Evolutionary conservation across 2,329 filamentous ascomycete species (phyloP).

Genomic region (Talaromyces albobiverticillius): DNA sequence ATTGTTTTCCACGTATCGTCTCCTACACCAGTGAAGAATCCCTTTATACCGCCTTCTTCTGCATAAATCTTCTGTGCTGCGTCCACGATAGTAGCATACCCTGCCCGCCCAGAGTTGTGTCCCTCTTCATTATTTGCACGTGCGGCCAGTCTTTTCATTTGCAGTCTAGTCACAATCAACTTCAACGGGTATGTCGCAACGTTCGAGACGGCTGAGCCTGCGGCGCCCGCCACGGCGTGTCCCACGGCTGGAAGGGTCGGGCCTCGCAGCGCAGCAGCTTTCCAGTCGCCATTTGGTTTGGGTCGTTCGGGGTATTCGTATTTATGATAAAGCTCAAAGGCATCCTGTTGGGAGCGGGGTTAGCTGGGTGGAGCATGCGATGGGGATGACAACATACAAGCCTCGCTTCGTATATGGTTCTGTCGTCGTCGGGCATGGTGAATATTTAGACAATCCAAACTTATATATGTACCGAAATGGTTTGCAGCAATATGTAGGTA

Average conservation of each 20-base stretch:
- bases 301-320: slow-evolving; percentile 32
- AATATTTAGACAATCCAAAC: too few relatives aligned
- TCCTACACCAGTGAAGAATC: slow-evolving; percentile 66
- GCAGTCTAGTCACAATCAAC: slow-evolving; percentile 75
- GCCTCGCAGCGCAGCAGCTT: slow-evolving; percentile 30
- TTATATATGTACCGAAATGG: not conserved
- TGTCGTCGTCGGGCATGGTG: slow-evolving; percentile 13
- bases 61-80: slow-evolving; percentile 68
- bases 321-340: slow-evolving; percentile 32
- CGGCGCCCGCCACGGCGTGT: slow-evolving; percentile 76
- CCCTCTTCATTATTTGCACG: slow-evolving; percentile 19
- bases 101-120: slow-evolving; percentile 51
- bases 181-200: slow-evolving; percentile 77
- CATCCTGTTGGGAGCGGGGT: not conserved
- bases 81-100: slow-evolving; percentile 66
- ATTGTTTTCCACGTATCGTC: slow-evolving; percentile 66
- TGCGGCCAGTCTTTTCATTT: slow-evolving; percentile 66
- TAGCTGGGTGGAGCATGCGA: not conserved
- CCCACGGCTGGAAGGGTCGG: slow-evolving; percentile 68
- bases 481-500: too few relatives aligned
- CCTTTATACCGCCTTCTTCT: slow-evolving; percentile 70
- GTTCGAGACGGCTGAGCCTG: slow-evolving; percentile 76
- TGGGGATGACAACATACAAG: slow-evolving; percentile 5
- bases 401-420: slow-evolving; percentile 8
- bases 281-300: slow-evolving; percentile 28